These are phyloP conservation scores for Trichosanthes cucumerina DNA, from an alignment of 306 rosid species.

Conservation along the genomic window DNA sequence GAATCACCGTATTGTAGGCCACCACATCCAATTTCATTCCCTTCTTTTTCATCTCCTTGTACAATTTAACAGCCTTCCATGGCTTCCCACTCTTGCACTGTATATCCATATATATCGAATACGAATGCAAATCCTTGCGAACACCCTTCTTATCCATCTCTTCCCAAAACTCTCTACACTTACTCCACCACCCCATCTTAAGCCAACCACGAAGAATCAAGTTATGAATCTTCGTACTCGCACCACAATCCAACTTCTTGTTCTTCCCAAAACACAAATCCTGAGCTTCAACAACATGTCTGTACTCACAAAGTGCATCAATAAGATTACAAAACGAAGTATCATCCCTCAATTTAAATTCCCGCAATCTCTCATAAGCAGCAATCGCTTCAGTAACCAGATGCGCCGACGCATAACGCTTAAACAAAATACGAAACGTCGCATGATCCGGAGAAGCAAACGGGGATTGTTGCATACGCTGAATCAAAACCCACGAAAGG, in stretches of 20 bases:
- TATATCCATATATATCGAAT: slow-evolving; percentile 81
- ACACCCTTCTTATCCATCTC: slow-evolving; percentile 75
- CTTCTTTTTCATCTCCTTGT: slow-evolving; percentile 51
- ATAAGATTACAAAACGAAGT: slow-evolving; percentile 50
- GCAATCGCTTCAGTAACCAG: slow-evolving; percentile 50
- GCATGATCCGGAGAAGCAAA: slow-evolving; percentile 47
- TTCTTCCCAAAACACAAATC: slow-evolving; percentile 45
- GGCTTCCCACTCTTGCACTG: slow-evolving; percentile 79
- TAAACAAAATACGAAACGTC: slow-evolving; percentile 67
- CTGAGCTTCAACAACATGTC: slow-evolving; percentile 73
- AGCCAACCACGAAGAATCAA: slow-evolving; percentile 77
- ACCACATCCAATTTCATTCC: slow-evolving; percentile 66
- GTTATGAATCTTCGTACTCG: slow-evolving; percentile 46
- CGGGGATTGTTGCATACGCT: slow-evolving; percentile 43
- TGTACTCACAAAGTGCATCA: slow-evolving; percentile 71
- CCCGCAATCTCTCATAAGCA: slow-evolving; percentile 36
- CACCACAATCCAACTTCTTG: slow-evolving; percentile 10
- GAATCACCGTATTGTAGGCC: slow-evolving; percentile 59
- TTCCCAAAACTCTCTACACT: slow-evolving; percentile 78
- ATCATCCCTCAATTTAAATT: slow-evolving; percentile 60
- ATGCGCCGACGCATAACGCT: slow-evolving; percentile 65
- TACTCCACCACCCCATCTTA: slow-evolving; percentile 80
- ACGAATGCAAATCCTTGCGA: slow-evolving; percentile 57
- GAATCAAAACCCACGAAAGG: slow-evolving; percentile 49
- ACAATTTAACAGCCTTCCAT: slow-evolving; percentile 76